Evolutionary conservation across 1,284 basidiomycete species (phyloP), one percentile per base, ranked within the genome.

Genomic region (Ustilago xerochloae): DNA sequence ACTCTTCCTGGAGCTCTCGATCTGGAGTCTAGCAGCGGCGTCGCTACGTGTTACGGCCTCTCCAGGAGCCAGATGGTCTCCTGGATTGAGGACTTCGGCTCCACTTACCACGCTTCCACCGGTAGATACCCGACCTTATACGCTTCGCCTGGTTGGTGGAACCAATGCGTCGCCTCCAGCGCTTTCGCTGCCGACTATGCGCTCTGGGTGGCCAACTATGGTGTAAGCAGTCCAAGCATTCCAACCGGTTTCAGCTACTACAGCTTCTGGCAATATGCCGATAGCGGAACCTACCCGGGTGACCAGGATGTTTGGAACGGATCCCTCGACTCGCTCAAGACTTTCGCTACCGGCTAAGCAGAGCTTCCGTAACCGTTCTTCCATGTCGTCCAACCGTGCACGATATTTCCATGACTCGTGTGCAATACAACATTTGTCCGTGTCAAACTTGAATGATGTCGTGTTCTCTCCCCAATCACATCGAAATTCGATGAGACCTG

Each of bases 61-160:
- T 87, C 86, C 41, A 80, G 86, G 13, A 75, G 88, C 3, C 80
- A 84, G 2, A 90, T 91, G 89, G 89, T 90, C 29, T 80, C 86
- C 22, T 91, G 90, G 90, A 87, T 91, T 63, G 76, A 84, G 41
- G 74, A 77, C 43, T 80, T 80, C 24, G 63, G 89, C 0, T 84
- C 87, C 75, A 90, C 90, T 1, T 91, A 91, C 80, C 75, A 89
- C n/a, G 60, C 86, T 8, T 64, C 80, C 16, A 89, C 89, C 8
- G 85, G 86, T 29, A 86, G 83, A 13, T 82, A 72, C 49, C 82
- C 79, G 86, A 88, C 88, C 46, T 90, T 91, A 56, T 91, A 91
- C 77, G 88, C 88, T 28, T 89, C 87, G 1, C 89, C 89, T 1
- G 86, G 88, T 75, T 91, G 90, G 90, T 91, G 90, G 90, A 88